phyloP scores from a whole-genome alignment of 805 yeast species.

The Pichia heedii region DNA sequence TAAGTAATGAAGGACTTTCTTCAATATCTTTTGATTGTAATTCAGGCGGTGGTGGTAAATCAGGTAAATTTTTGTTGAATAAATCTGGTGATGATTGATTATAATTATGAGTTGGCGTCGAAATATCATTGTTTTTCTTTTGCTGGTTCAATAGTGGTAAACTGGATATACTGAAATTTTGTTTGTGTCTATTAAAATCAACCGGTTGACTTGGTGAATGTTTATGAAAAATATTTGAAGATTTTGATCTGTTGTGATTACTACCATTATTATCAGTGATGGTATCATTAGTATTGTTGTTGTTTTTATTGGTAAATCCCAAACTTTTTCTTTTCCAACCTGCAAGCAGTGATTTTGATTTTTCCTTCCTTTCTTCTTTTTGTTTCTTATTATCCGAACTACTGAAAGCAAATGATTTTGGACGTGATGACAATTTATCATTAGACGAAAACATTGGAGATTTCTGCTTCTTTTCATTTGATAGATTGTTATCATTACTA shows the following conservation, averaged over 20 bases:
- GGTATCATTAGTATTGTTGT: not conserved
- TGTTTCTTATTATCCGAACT: conserved; percentile 4
- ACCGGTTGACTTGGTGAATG: not conserved
- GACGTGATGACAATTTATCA: conserved; percentile 2
- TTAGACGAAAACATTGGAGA: not conserved
- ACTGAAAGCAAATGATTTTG: conserved; percentile 11
- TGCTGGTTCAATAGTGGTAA: conserved; percentile 3
- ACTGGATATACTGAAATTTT: conserved; percentile 3
- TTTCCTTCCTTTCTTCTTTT: conserved; percentile 18
- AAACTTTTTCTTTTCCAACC: conserved; percentile 26
- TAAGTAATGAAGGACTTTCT: not conserved
- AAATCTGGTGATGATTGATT: conserved; percentile 5
- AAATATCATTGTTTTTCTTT: not conserved
- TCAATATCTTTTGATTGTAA: not conserved
- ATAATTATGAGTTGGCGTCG: conserved; percentile 13
- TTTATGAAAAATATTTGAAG: not conserved
- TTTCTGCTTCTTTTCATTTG: not conserved
- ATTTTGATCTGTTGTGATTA: not conserved
- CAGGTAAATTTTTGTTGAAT: conserved; percentile 2
- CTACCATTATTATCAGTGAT: not conserved
- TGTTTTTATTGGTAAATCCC: conserved; percentile 3
- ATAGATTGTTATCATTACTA: not conserved
- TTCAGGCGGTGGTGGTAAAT: conserved; percentile 4
- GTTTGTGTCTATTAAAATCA: conserved; percentile 1
- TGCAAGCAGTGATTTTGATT: conserved; percentile 22